Conservation (phyloP, 1,139 yeast species). For the Pichia sp. region DNA sequence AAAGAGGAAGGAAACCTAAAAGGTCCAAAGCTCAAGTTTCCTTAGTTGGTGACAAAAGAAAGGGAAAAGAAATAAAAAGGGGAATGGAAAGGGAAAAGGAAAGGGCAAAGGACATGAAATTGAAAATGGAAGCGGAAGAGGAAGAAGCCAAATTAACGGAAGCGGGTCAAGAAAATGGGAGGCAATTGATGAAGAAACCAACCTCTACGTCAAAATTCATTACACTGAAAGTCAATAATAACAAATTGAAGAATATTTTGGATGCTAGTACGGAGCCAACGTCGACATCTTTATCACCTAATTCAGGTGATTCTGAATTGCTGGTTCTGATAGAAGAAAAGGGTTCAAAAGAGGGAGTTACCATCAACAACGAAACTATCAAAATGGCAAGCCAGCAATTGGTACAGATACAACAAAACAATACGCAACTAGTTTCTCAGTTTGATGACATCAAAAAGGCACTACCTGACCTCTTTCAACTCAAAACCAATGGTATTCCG, state of each 20-base stretch:
- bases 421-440: not conserved
- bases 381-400: not conserved
- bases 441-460: not conserved
- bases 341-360: not conserved
- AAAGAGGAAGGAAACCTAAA: slow-evolving; percentile 1
- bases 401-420: not conserved
- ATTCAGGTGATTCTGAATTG: not conserved
- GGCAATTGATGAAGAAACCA: not conserved
- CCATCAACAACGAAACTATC: not conserved
- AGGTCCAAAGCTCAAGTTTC: not conserved
- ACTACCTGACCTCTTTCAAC: slow-evolving; percentile 13
- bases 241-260: not conserved
- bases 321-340: not conserved
- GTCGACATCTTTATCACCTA: not conserved
- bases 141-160: not conserved
- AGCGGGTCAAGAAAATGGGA: not conserved
- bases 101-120: no score
- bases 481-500: slow-evolving; percentile 20
- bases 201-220: not conserved
- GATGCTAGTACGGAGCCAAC: not conserved
- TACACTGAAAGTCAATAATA: not conserved
- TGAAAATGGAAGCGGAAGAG: no score
- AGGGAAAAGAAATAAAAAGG: no score
- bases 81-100: no score
- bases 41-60: no score